Evolutionary conservation across 1,139 yeast species (phyloP), one percentile per base, ranked within the genome.

Genomic region (Keqinozyma sinolaborantium): DNA sequence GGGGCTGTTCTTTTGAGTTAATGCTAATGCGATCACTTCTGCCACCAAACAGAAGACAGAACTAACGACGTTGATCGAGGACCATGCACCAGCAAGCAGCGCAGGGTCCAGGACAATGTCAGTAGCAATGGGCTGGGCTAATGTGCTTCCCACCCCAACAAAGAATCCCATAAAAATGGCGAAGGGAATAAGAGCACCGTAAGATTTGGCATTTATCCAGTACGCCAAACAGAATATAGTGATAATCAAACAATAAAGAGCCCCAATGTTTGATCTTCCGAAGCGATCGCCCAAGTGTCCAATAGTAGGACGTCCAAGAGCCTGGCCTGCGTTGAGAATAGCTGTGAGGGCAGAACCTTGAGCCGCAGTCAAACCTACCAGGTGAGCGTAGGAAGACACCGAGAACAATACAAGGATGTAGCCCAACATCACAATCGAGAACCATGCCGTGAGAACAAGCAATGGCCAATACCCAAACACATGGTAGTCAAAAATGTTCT

Each of bases 331-430:
- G 50, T 78, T 79, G 44, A 82, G 58, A 5, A 79, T 52, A 0
- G 87, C 80, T 3, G 86, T 78, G 18, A 81, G 56, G 14, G 63
- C 56, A 4, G 87, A 70, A 4, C 80, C 86, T 42, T 82, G 79
- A 14, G 64, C 49, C 18, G 67, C 53, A 5, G 75, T 45, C 25
- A 82, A 54, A 0, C 88, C 88, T 21, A 78, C 64, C 15, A 81
- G 64, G 1, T 75, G 63, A 12, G 82, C 82, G 49, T 75, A 82
- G 2, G 85, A 61, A 1, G 86, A 65, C 36, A 80, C 51, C 1
- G 88, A 73, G 46, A 74, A 83, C 14, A 83, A 56, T 50, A 79
- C 59, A 43, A 81, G 66, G 13, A 73, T 65, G 48, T 82, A 83
- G 0, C 79, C 83, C 36, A 79, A 53, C 20, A 78, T 52, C 6